phyloP scores from a whole-genome alignment of 2,329 filamentous ascomycete species.

The Meredithiella fracta region DNA sequence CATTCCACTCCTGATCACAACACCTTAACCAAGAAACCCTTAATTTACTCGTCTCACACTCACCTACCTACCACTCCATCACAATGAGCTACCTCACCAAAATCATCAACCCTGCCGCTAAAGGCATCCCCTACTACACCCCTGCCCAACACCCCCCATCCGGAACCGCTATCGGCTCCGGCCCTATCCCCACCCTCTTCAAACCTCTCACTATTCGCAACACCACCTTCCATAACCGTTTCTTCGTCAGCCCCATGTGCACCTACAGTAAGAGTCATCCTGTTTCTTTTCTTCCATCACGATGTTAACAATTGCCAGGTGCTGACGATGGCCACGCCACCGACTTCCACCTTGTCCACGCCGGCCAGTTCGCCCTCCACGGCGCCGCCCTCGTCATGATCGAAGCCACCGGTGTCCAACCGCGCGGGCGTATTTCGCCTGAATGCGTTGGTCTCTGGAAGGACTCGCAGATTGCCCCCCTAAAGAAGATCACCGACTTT shows the following conservation, averaged over 20 bases:
- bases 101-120: constrained; percentile 18
- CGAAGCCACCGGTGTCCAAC: constrained; percentile 60
- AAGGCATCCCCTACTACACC: constrained; percentile 35
- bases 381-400: constrained; percentile 60
- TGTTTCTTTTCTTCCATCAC: not conserved
- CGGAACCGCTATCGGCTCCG: constrained; percentile 25
- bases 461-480: constrained; percentile 60
- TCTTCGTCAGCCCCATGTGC: constrained; percentile 46
- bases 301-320: constrained; percentile 24
- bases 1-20: too few relatives aligned
- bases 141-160: constrained; percentile 35
- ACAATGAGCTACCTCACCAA: not conserved
- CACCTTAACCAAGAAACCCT: too few relatives aligned
- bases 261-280: constrained; percentile 14
- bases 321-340: constrained; percentile 51
- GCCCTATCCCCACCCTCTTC: constrained; percentile 35
- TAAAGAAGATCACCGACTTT: constrained; percentile 59
- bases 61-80: not conserved
- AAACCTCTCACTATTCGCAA: constrained; percentile 38
- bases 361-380: constrained; percentile 60
- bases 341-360: constrained; percentile 67
- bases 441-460: constrained; percentile 69
- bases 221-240: constrained; percentile 38
- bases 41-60: too few relatives aligned
- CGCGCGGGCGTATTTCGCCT: constrained; percentile 70